Evolutionary conservation across 1,284 basidiomycete species (phyloP), one percentile per base, ranked within the genome.

Genomic region (Melampsora larici-populina): DNA sequence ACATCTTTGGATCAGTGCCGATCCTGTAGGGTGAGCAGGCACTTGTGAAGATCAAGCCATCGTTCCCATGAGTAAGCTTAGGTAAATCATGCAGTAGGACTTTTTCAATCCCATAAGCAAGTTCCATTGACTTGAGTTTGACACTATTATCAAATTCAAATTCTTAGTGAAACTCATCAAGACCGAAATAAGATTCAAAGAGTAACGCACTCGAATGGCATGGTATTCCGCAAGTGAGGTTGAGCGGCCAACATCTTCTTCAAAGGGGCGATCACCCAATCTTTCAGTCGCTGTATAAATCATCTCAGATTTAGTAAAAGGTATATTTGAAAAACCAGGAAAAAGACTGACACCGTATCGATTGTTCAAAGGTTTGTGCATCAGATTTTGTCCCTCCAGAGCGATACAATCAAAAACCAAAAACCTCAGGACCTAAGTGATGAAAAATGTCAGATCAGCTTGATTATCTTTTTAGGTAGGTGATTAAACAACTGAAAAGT

Each of bases 11-110:
- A 83, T 99, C 96, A 13, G 97, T 99, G 0, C 93, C 96, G n/a
- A 91, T 87, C 3, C 88, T 87, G 81, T 99, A 99, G 0, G 89
- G 89, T 6, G 92, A 89, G 82, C 89, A 91, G 11, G 92, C 91
- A 82, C 92, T 92, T 0, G 97, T 99, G 83, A 97, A 99, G 81
- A 99, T 97, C 78, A 99, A 88, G 0, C 97, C 97, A 82, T 99
- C 97, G 81, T 92, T 96, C 6, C 90, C 94, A 82, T 99, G 97
- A 80, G 94, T 89, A 2, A 99, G 86, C n/a, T 87, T 87, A 2
- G 94, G 93, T 51, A 99, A 91, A 79, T 93, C 91, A 66, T 90
- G 87, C 64, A 87, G 87, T 81, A 98, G 91, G 13, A 99, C 93
- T 79, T 91, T 89, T 62, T 92, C 90, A 70, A 95, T 89, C 71